Evolutionary conservation across 257 asterid genomes (phyloP), one percentile per base, ranked within the genome.

Genomic region (Salvia splendens): DNA sequence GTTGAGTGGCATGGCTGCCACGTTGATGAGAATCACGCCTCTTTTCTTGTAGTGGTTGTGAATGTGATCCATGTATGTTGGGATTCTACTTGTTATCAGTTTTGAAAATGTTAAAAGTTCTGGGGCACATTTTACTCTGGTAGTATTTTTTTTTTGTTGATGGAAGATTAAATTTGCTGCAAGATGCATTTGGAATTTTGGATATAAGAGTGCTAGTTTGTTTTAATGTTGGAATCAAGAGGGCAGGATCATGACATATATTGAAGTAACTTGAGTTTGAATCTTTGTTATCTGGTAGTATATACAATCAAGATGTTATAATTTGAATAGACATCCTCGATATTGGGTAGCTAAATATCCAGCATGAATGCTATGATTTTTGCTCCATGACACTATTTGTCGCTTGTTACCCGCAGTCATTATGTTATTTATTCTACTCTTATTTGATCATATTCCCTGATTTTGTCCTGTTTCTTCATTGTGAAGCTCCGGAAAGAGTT

Each of bases 401-500:
- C 63, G 36, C 58, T 61, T 42, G 42, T 41, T 62, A 70, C 35
- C 8, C 9, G 9, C 8, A 12, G 32, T 58, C 15, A 35, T 65
- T 68, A 41, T 56, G 55, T 46, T 33, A 15, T n/a, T 67, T 61
- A 33, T 54, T 47, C 52, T 46, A 41, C 69, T 51, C 51, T 43
- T 24, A 4, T 47, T 5, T 69, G 32, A 55, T 33, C 57, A 45
- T 14, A 46, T 16, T 53, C 43, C 58, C 75, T 78, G 59, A 69
- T 68, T 40, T 68, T 63, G 68, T 55, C 62, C n/a, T 46, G 12
- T 49, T 66, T 59, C 67, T 75, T 66, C 64, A 36, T 78, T 61
- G 61, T 78, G 69, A 73, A 93, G 97, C 85, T 93, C 36, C 87
- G 83, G 7, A 90, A 90, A 81, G 97, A 93, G 75, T 93, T 93